Evolutionary conservation across 495 filamentous ascomycete species (phyloP), one percentile per base, ranked within the genome.

Genomic region (Tuber brumale): DNA sequence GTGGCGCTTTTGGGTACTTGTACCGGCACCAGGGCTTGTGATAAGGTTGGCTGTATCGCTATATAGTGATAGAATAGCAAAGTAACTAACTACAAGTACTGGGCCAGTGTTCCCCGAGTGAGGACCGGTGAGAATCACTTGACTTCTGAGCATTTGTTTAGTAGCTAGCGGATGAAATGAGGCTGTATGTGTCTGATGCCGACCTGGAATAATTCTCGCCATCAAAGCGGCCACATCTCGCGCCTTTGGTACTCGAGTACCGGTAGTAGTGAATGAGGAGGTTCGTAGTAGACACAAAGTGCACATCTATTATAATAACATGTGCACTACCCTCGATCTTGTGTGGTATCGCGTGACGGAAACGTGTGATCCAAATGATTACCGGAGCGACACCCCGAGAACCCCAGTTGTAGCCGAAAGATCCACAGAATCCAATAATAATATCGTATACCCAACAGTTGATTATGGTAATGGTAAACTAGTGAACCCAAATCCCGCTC

Each of bases 301-400:
- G 27, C 57, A 66, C 27, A 66, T 66, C 57, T 66, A 42, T 42
- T 42, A 42, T 42, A 18, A 14, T 35, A 35, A 66, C n/a, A 31
- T 31, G 57, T 19, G 12, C 57, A 66, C 57, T 66, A 35, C 7
- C 37, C 37, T 42, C 6, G 57, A 66, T 27, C 27, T 66, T 35
- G 57, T 66, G 3, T 14, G 10, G 51, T 61, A 66, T 66, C 57
- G 57, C 57, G 57, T 66, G 57, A 66, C 27, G 4, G 27, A 66
- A 66, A 35, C 14, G 57, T 66, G 57, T 66, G 57, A 66, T 66
- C 57, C 4, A 66, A 35, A 66, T 66, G 57, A 66, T 66, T 66
- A 35, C 57, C 51, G 23, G 51, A 19, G 12, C 4, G 31, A 66
- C 27, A 16, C 27, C 57, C 57, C 57, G 16, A 35, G 12, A 35